Evolutionary conservation across 2,329 filamentous ascomycete species (phyloP), one percentile per base, ranked within the genome.

Genomic region (Penicillium sp.): DNA sequence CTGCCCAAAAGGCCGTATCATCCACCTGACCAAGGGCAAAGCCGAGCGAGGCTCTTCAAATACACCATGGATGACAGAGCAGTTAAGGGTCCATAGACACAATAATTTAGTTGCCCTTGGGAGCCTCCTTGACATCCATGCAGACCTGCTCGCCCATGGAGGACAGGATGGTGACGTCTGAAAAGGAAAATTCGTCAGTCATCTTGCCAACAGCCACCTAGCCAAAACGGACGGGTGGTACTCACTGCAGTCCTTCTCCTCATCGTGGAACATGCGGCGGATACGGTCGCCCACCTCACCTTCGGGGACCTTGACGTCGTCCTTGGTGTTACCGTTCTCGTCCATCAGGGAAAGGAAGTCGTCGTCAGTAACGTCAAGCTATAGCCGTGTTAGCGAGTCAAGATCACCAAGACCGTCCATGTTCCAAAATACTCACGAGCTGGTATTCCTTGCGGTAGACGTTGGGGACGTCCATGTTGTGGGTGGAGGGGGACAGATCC

Each of bases 401-500:
- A 26, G n/a, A n/a, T n/a, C n/a, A n/a, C n/a, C n/a, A n/a, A n/a
- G n/a, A n/a, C n/a, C n/a, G n/a, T n/a, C n/a, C n/a, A n/a, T n/a
- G n/a, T n/a, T 19, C 3, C 24, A 13, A 2, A 24, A 39, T 28
- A 81, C 88, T 83, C 79, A 96, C 88, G 68, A 97, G 83, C 80
- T 93, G 85, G 81, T 87, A 95, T 80, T 96, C 91, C 75, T 80
- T 81, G 69, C 91, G 90, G 66, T 72, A 73, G 76, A 97, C 91
- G 77, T 93, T 85, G 76, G 94, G 94, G 64, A 98, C 93, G 69
- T 98, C 88, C 74, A 76, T 76, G 68, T 75, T 84, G 77, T 84
- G 82, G 80, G 93, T 98, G 72, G 93, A 98, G 65, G 93, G 93
- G 76, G 85, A 96, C 58, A 98, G 84, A 79, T 98, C 94, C 81